Evolutionary conservation across 1,284 basidiomycete species (phyloP), one percentile per base, ranked within the genome.

Genomic region (Puccinia coronata): DNA sequence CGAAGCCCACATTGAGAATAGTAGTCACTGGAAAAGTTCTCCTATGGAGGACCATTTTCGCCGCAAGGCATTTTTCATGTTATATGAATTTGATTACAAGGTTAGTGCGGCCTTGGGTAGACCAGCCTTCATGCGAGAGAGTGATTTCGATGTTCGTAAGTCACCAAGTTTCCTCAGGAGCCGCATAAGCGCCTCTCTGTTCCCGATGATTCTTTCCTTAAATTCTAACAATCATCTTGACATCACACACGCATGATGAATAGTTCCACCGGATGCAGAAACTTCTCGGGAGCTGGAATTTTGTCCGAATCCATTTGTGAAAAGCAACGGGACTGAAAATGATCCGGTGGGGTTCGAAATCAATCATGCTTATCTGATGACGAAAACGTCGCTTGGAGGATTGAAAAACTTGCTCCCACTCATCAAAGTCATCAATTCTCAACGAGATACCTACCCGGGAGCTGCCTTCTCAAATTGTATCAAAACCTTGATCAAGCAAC

Each of bases 81-180:
- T 79, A 12, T 69, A 79, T 59, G 47, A 70, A 28, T 65, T 57
- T 31, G 76, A 79, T 43, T 36, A 70, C n/a, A 0, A 8, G 12
- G 16, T 79, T 18, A 70, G 76, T 41, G 16, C 65, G 8, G 28
- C 51, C 34, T 70, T 79, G 36, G 76, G 76, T 14, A 69, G 36
- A 70, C 49, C 76, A 25, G 63, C 76, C 43, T 70, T 39, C 34
- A 69, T 79, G 65, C 49, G 69, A 71, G 76, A 79, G 36, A 67
- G 65, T 43, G 76, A 79, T 70, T 79, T 69, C 28, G 76, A 79
- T 79, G 39, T 79, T 25, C 61, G 76, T 79, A 63, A 49, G 74
- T 63, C 59, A 8, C 28, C 8, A 34, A 47, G 25, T 31, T 31
- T n/a, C 23, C 39, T 14, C 25, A 28, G 1, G 25, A 12, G 28